A percentile compares a stretch with the other conserved stretches of the same genome.
Evolutionary conservation across 2,329 filamentous ascomycete genomes (phyloP).

Genomic region (Colletotrichum gigasporum): DNA sequence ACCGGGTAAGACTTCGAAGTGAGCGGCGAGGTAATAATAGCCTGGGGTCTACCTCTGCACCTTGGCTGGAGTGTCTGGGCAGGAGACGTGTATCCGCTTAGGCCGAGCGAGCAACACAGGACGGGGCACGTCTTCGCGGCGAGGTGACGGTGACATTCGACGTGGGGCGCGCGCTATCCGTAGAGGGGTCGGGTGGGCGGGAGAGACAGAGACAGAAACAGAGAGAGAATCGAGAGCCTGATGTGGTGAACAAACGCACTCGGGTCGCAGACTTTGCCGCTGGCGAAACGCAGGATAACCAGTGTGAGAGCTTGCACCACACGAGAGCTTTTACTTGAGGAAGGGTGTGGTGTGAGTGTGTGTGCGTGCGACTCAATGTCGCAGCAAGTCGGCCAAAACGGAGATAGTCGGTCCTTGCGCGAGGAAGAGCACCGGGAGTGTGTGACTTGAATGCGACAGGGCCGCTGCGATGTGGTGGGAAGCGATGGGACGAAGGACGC

Average conservation of each 20-base stretch:
- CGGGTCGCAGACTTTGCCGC: background rate
- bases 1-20: background rate
- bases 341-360: background rate
- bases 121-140: no score
- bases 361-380: background rate
- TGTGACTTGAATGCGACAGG: background rate
- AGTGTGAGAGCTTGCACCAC: background rate
- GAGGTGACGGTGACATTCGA: background rate
- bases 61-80: background rate
- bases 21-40: background rate
- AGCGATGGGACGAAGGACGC: slow-evolving; percentile 22
- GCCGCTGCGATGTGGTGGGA: background rate
- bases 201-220: background rate
- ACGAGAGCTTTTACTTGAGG: background rate
- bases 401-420: slow-evolving; percentile 9
- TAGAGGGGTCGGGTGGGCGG: background rate
- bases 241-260: background rate
- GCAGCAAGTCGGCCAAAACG: slow-evolving; percentile 14
- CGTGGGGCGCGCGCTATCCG: background rate
- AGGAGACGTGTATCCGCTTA: background rate
- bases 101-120: no score
- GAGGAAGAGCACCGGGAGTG: background rate
- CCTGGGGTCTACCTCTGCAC: background rate
- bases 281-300: background rate
- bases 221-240: background rate